Conservation (phyloP, 2,329 filamentous ascomycete species). For the Aspergillus sp. region DNA sequence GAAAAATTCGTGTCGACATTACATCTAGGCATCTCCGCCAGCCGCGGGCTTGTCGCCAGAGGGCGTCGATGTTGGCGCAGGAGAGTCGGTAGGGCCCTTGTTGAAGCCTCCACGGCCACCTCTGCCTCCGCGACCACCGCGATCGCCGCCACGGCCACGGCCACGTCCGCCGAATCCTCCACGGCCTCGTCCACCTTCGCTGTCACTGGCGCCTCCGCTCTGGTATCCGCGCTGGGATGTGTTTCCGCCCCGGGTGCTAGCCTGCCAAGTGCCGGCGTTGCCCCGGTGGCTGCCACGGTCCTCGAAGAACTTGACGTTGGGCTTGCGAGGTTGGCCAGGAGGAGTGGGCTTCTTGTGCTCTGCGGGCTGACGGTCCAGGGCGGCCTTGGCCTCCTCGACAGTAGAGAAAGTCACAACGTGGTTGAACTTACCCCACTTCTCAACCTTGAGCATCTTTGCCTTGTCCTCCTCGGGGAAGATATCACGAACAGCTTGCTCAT, state of each 20-base stretch:
- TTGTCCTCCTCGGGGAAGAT: constrained; percentile 81
- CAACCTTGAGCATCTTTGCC: constrained; percentile 71
- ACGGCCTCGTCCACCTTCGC: constrained; percentile 58
- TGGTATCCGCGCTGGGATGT: constrained; percentile 72
- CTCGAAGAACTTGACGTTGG: constrained; percentile 78
- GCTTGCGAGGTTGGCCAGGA: constrained; percentile 68
- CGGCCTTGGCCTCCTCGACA: constrained; percentile 72
- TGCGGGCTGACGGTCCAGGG: constrained; percentile 67
- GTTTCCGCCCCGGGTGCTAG: constrained; percentile 57
- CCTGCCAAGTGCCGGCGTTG: constrained; percentile 53
- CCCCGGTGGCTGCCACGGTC: constrained; percentile 56
- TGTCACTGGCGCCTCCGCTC: constrained; percentile 75
- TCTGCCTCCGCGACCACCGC: constrained; percentile 51
- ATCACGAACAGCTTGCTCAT: constrained; percentile 75
- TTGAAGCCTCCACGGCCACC: constrained; percentile 54
- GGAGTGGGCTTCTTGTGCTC: constrained; percentile 69
- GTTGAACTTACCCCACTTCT: constrained; percentile 65
- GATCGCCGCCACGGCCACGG: constrained; percentile 51
- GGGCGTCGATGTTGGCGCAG: constrained; percentile 21
- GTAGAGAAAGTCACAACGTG: constrained; percentile 80
- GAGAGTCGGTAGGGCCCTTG: constrained; percentile 49
- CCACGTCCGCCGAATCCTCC: constrained; percentile 42
- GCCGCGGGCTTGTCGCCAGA: constrained; percentile 31
- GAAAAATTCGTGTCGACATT: constrained; percentile 8
- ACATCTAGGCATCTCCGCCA: constrained; percentile 26